Percentiles rank a stretch among this genome's conserved stretches.
Evolutionary conservation across 495 filamentous ascomycete genomes (phyloP).

Genomic region (Margaritispora aquatica): DNA sequence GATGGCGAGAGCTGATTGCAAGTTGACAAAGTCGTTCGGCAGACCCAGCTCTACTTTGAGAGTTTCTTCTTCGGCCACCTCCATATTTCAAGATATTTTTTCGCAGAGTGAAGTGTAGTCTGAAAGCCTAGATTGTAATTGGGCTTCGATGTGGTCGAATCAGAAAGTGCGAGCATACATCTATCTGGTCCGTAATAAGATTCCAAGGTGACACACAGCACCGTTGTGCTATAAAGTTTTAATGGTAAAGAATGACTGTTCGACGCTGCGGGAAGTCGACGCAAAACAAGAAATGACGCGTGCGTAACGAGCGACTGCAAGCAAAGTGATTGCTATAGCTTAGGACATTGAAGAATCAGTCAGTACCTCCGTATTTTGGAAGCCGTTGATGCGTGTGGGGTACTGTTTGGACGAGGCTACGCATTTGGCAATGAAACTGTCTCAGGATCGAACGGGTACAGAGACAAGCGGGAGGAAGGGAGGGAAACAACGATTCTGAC

Average conservation of each 20-base stretch:
- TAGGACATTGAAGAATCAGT: background rate
- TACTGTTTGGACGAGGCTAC: conserved; percentile 5
- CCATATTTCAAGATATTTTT: background rate
- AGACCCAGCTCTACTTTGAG: background rate
- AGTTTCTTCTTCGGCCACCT: background rate
- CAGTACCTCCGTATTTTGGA: background rate
- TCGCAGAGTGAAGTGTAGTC: too few species aligned
- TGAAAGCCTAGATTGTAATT: too few species aligned
- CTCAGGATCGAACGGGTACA: background rate
- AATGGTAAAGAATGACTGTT: background rate
- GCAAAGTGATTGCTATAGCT: background rate
- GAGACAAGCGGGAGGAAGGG: background rate
- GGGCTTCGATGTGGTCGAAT: too few species aligned
- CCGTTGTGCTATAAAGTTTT: too few species aligned
- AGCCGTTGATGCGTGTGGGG: conserved; percentile 12
- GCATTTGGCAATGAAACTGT: conserved; percentile 8
- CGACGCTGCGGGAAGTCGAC: background rate
- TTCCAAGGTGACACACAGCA: too few species aligned
- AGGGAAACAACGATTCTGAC: background rate
- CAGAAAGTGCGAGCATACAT: too few species aligned
- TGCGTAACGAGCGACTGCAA: background rate
- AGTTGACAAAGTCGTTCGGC: conserved; percentile 9
- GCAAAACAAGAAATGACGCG: background rate
- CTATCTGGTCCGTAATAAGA: too few species aligned
- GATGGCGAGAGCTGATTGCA: conserved; percentile 12